Evolutionary conservation across 1,284 basidiomycete genomes (phyloP).

Genomic region (Leccinum pachyderme): DNA sequence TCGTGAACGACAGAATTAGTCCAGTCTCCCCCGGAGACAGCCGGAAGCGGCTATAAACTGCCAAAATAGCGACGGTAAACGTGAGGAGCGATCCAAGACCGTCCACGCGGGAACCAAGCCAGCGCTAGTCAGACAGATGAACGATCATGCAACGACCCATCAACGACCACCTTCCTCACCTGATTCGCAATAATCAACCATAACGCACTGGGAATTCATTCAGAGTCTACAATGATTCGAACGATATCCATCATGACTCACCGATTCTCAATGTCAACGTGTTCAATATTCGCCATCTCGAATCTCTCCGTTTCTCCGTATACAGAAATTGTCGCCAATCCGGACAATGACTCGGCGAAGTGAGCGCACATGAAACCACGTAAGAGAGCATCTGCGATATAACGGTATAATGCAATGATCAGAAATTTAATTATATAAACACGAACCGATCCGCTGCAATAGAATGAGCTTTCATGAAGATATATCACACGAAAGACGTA

Average conservation of each 20-base stretch:
- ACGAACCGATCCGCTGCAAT: constrained; percentile 49
- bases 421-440: too few species aligned
- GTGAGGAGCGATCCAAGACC: constrained; percentile 78
- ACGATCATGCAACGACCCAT: not conserved
- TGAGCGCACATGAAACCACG: constrained; percentile 77
- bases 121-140: constrained; percentile 52
- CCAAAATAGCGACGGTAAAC: constrained; percentile 77
- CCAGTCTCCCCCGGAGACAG: constrained; percentile 81
- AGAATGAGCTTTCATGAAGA: constrained; percentile 1
- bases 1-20: constrained; percentile 73
- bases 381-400: constrained; percentile 51
- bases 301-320: constrained; percentile 77
- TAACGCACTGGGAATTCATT: constrained; percentile 59
- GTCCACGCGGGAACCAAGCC: constrained; percentile 88
- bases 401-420: not conserved
- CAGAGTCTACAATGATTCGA: not conserved
- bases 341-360: constrained; percentile 86
- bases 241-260: constrained; percentile 21
- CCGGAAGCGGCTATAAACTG: constrained; percentile 69
- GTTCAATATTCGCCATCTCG: constrained; percentile 67
- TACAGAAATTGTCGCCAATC: constrained; percentile 84
- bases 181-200: constrained; percentile 83
- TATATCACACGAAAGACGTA: constrained; percentile 21
- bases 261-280: constrained; percentile 87
- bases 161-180: constrained; percentile 31